Evolutionary conservation across 1,284 basidiomycete species (phyloP).

Genomic region (Afroboletus lepidellus): DNA sequence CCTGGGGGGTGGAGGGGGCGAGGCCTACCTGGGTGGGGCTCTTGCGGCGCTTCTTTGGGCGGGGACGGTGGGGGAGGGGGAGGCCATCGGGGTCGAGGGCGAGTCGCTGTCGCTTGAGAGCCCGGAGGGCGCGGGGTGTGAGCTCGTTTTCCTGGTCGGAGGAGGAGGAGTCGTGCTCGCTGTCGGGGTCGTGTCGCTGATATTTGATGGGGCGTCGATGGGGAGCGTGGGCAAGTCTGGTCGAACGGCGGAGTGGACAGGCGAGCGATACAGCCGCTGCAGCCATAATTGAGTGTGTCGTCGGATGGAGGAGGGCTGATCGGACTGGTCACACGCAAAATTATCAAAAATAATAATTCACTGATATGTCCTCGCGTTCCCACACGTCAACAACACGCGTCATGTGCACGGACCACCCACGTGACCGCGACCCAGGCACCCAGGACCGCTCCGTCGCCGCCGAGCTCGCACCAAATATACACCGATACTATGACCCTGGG

Average conservation of each 20-base stretch:
- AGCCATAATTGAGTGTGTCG: slow-evolving; percentile 24
- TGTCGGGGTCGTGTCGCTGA: slow-evolving; percentile 15
- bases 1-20: slow-evolving; percentile 12
- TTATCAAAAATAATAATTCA: background rate
- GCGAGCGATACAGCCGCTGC: slow-evolving; percentile 30
- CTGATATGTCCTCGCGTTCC: background rate
- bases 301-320: slow-evolving; percentile 19
- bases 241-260: slow-evolving; percentile 31
- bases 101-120: slow-evolving; percentile 34
- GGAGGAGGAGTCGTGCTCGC: slow-evolving; percentile 24
- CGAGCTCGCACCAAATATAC: too few species aligned
- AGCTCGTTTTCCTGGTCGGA: slow-evolving; percentile 32
- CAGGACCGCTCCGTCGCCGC: too few species aligned
- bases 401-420: slow-evolving; percentile 24
- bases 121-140: slow-evolving; percentile 34
- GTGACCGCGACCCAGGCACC: background rate
- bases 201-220: background rate
- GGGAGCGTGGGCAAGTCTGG: slow-evolving; percentile 25
- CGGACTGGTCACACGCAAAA: background rate
- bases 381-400: slow-evolving; percentile 19
- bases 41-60: slow-evolving; percentile 24
- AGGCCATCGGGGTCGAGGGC: slow-evolving; percentile 30
- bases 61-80: slow-evolving; percentile 16
- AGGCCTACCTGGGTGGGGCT: slow-evolving; percentile 12
- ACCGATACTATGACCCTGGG: background rate